Evolutionary conservation across 2,329 filamentous ascomycete species (phyloP), one percentile per base, ranked within the genome.

Genomic region (Didymella lethalis): DNA sequence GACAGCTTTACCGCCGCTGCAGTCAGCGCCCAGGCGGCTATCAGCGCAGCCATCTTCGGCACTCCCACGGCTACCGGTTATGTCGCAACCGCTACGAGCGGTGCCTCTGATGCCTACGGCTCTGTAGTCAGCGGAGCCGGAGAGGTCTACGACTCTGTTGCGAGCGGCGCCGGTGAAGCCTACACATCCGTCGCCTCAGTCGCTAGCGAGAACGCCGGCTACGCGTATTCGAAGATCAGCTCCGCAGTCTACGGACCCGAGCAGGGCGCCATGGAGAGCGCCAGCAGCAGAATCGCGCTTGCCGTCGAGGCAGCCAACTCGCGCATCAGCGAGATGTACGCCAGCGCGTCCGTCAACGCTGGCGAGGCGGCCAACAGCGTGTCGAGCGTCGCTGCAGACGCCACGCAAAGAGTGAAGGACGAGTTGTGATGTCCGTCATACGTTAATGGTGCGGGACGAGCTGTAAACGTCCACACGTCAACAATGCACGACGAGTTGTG

Each of bases 21-120:
- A 7, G 77, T 79, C 7, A 84, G 82, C 40, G 86, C 86, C 10
- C 82, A 84, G 59, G 78, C 78, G 25, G 85, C 71, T 2, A 83
- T 88, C 56, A 84, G 80, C 14, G 78, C 79, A 49, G 85, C 85
- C 3, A 79, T 89, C 52, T 88, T 86, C 64, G 85, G 86, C 20
- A 82, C 82, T 0, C 77, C 82, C 0, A 84, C 84, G 1, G 78
- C 79, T 2, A 79, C 77, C 28, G 70, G 72, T 26, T 72, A 74
- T 6, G 73, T 79, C 34, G 82, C 82, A 1, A 67, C 67, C 10
- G 55, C 55, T 16, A 65, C 66, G 10, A 67, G 64, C 28, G 65
- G 56, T 45, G 67, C 64, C 18, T 64, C 64, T 14, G 64, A 63
- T 23, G 77, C 77, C 1, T 82, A 82, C 66, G 76, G 75, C 20